phyloP scores from a whole-genome alignment of 495 filamentous ascomycete genomes.

The Coniosporium apollinis region DNA sequence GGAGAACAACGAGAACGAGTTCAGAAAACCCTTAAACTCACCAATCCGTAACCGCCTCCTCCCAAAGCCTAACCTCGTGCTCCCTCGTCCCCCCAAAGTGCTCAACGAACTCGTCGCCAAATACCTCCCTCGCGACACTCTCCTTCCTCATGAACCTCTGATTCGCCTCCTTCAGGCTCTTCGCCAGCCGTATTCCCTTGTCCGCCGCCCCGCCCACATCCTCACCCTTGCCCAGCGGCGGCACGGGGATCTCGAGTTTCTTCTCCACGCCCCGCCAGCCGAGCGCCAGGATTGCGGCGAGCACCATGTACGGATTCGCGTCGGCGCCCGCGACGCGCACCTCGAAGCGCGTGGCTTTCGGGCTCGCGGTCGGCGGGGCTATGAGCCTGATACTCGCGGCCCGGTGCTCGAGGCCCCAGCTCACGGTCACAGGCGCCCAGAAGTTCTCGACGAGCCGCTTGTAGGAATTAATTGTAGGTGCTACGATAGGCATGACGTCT shows the following conservation, averaged over 20 bases:
- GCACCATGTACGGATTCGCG: constrained; percentile 75
- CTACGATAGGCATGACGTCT: constrained; percentile 88
- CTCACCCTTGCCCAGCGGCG: constrained; percentile 68
- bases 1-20: neutral
- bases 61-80: constrained; percentile 81
- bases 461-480: constrained; percentile 91
- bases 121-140: constrained; percentile 77
- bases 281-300: constrained; percentile 66
- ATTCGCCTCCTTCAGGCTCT: constrained; percentile 65
- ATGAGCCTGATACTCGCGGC: constrained; percentile 84
- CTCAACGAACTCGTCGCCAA: constrained; percentile 90
- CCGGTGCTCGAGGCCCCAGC: constrained; percentile 91
- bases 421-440: constrained; percentile 95
- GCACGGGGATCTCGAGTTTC: constrained; percentile 65
- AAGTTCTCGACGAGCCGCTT: constrained; percentile 97
- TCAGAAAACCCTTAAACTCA: constrained; percentile 25
- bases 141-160: constrained; percentile 51
- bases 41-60: constrained; percentile 93
- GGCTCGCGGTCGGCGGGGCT: constrained; percentile 62
- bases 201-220: constrained; percentile 55
- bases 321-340: constrained; percentile 83
- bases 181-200: constrained; percentile 57
- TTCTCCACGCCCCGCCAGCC: constrained; percentile 84
- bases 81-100: constrained; percentile 87
- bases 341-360: constrained; percentile 81